Conservation (phyloP, 495 filamentous ascomycete genomes). For the Hyphodiscus hymeniophilus region DNA sequence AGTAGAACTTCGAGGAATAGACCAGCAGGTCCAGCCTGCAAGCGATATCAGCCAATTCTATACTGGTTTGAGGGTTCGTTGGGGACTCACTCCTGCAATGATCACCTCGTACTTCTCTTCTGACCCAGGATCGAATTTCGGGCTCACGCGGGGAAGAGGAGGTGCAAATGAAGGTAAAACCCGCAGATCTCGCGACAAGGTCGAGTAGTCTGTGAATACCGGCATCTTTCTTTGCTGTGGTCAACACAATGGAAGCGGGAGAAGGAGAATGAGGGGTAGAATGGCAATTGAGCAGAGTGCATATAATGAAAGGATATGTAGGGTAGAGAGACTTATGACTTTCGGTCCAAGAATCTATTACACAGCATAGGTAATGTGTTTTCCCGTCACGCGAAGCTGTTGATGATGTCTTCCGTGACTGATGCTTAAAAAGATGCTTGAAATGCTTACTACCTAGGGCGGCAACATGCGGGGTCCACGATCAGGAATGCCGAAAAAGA, state of each 20-base stretch:
- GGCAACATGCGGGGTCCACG: too few relatives aligned
- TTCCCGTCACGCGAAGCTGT: too few relatives aligned
- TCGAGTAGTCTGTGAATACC: slow-evolving; percentile 35
- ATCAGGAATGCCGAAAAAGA: too few relatives aligned
- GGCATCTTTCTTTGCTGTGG: slow-evolving; percentile 27
- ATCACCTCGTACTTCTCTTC: slow-evolving; percentile 36
- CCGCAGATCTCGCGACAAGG: slow-evolving; percentile 32
- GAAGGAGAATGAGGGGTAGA: slow-evolving; percentile 4
- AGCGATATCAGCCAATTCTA: not conserved
- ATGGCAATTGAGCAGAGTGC: too few relatives aligned
- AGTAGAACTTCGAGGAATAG: slow-evolving; percentile 39
- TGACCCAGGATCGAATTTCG: slow-evolving; percentile 11
- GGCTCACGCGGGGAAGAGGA: slow-evolving; percentile 27
- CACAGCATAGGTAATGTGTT: too few relatives aligned
- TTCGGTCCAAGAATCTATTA: too few relatives aligned
- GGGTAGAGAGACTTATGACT: too few relatives aligned
- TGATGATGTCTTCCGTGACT: too few relatives aligned
- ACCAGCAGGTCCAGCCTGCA: slow-evolving; percentile 38
- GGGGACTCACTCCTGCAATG: slow-evolving; percentile 25
- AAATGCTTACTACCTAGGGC: too few relatives aligned
- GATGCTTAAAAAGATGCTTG: too few relatives aligned
- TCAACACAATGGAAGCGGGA: not conserved
- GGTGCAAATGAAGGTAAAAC: slow-evolving; percentile 35
- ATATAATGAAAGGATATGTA: too few relatives aligned
- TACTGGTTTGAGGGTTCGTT: not conserved